Evolutionary conservation across 2,329 filamentous ascomycete species (phyloP).

Genomic region (Calycina herbarum): DNA sequence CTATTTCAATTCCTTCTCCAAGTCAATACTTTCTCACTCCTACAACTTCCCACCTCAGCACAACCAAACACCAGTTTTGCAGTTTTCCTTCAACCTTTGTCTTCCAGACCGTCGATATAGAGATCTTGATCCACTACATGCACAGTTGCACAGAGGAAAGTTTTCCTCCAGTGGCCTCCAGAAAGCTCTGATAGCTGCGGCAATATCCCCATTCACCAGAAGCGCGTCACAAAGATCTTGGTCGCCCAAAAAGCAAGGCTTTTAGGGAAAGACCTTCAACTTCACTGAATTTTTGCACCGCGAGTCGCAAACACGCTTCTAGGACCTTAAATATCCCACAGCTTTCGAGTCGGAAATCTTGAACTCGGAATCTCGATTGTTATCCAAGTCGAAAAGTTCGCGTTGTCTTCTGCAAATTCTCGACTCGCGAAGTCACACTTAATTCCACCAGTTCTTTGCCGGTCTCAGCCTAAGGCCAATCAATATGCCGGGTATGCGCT

Average conservation of each 20-base stretch:
- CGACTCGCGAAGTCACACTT: background rate
- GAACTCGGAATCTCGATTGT: background rate
- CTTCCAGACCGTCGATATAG: background rate
- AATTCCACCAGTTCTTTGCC: background rate
- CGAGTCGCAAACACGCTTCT: background rate
- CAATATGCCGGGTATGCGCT: background rate
- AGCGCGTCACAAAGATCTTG: background rate
- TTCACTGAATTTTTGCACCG: background rate
- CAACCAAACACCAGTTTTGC: background rate
- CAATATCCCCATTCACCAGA: background rate
- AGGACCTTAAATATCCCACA: background rate
- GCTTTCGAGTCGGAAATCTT: background rate
- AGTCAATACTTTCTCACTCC: background rate
- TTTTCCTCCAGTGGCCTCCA: background rate
- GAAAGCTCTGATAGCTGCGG: conserved; percentile 1
- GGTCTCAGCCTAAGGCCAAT: background rate
- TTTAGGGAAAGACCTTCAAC: background rate
- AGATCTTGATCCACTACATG: background rate
- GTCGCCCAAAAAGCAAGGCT: background rate
- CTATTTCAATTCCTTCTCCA: background rate
- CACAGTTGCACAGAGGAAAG: background rate
- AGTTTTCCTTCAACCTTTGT: conserved; percentile 3
- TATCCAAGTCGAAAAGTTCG: background rate
- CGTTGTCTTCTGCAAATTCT: background rate
- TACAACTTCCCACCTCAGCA: background rate